A percentile compares a stretch with the other conserved stretches of the same genome.
Evolutionary conservation across 495 filamentous ascomycete genomes (phyloP).

Genomic region (Hypoxylon fragiforme): DNA sequence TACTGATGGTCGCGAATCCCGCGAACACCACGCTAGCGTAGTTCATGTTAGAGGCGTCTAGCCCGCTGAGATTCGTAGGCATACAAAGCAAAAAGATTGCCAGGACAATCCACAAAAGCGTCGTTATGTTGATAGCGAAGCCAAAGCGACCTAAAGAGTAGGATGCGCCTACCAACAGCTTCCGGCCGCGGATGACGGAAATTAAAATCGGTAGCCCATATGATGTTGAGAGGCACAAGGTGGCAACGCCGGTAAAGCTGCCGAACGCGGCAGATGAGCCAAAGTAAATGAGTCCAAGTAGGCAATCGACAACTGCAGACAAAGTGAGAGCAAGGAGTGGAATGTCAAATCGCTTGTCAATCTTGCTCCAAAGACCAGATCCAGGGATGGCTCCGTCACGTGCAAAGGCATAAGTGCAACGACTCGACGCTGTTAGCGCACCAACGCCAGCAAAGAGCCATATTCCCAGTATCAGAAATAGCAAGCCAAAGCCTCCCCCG

Average conservation of each 20-base stretch:
- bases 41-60: slow-evolving; percentile 59
- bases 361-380: slow-evolving; percentile 63
- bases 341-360: slow-evolving; percentile 52
- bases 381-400: slow-evolving; percentile 70
- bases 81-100: slow-evolving; percentile 65
- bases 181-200: slow-evolving; percentile 41
- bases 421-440: slow-evolving; percentile 59
- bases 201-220: slow-evolving; percentile 66
- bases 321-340: slow-evolving; percentile 62
- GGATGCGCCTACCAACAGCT: slow-evolving; percentile 51
- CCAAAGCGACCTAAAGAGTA: slow-evolving; percentile 61
- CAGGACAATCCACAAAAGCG: slow-evolving; percentile 58
- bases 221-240: slow-evolving; percentile 66
- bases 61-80: slow-evolving; percentile 56
- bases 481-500: slow-evolving; percentile 69
- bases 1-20: slow-evolving; percentile 58
- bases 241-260: slow-evolving; percentile 64
- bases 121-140: slow-evolving; percentile 55
- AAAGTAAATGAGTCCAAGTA: slow-evolving; percentile 62
- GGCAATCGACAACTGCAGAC: slow-evolving; percentile 59
- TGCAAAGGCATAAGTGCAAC: slow-evolving; percentile 66
- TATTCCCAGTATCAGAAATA: slow-evolving; percentile 73
- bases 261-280: slow-evolving; percentile 63
- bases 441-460: slow-evolving; percentile 63
- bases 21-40: slow-evolving; percentile 67